These are phyloP conservation scores for Colletotrichum spinosum DNA, from an alignment of 2,329 filamentous ascomycete genomes.

Conservation along the genomic window DNA sequence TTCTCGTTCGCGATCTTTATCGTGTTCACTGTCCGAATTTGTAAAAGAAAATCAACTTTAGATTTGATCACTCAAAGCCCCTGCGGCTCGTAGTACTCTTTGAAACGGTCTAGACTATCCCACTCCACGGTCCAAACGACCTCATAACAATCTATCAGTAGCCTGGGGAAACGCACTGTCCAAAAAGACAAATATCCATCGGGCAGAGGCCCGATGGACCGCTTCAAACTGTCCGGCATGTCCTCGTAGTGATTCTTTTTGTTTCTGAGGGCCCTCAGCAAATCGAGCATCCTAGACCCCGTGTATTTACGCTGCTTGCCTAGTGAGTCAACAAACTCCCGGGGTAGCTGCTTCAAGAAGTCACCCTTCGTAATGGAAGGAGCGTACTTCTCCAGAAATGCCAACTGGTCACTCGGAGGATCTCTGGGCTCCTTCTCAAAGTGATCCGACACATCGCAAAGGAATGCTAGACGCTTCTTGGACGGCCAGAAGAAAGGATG, in stretches of 20 bases:
- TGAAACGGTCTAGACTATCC: constrained; percentile 74
- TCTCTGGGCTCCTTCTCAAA: constrained; percentile 94
- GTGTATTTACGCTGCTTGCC: constrained; percentile 97
- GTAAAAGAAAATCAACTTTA: constrained; percentile 8
- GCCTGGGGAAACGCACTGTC: constrained; percentile 80
- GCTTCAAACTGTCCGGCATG: constrained; percentile 83
- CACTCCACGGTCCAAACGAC: constrained; percentile 76
- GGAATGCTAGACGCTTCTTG: constrained; percentile 88
- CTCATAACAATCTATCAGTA: constrained; percentile 83
- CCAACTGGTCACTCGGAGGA: constrained; percentile 77
- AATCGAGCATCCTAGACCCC: constrained; percentile 83
- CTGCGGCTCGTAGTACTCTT: constrained; percentile 74
- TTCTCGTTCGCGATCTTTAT: no score
- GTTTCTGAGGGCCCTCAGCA: constrained; percentile 89
- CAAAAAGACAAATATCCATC: constrained; percentile 88
- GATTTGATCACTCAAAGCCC: constrained; percentile 40
- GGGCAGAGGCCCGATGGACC: constrained; percentile 76
- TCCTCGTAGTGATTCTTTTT: constrained; percentile 99
- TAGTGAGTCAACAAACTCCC: constrained; percentile 87
- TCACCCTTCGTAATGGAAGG: constrained; percentile 72
- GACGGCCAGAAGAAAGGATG: constrained; percentile 98
- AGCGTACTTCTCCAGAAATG: constrained; percentile 67
- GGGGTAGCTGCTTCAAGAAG: constrained; percentile 81
- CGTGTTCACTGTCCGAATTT: no score
- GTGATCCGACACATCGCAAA: constrained; percentile 97